Evolutionary conservation across 345 rosid species (phyloP).

Genomic region (Pelargonium nanum): DNA sequence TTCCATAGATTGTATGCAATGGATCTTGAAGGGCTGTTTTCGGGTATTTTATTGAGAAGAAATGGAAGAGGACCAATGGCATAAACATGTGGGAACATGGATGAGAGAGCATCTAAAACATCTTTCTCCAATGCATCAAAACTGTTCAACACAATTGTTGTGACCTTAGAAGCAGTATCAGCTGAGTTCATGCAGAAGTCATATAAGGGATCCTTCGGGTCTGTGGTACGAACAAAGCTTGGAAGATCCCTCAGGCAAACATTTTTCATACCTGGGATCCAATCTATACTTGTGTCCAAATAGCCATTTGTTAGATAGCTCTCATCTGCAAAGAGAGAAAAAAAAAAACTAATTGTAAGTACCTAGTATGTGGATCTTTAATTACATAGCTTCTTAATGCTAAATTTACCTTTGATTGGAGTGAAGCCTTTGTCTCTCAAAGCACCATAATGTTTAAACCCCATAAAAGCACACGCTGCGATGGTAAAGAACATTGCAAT

Average conservation of each 20-base stretch:
- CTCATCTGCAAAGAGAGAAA: neutral
- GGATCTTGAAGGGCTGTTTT: neutral
- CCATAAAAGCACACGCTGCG: conserved; percentile 1
- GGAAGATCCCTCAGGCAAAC: conserved; percentile 5
- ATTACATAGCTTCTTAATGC: neutral
- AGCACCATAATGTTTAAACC: conserved; percentile 1
- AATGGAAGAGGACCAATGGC: conserved; percentile 7
- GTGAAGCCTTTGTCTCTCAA: conserved; percentile 4
- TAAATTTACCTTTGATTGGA: conserved; percentile 7
- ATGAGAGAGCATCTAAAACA: conserved; percentile 5
- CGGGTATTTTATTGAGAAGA: neutral
- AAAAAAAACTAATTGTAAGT: too few relatives aligned
- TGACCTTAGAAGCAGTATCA: neutral
- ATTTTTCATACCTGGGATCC: conserved; percentile 12
- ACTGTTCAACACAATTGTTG: conserved; percentile 4
- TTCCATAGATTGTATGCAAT: conserved; percentile 8
- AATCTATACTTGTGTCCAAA: conserved; percentile 8
- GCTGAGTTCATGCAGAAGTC: neutral
- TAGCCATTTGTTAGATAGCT: conserved; percentile 4
- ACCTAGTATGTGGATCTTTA: neutral
- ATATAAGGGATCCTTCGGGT: conserved; percentile 3
- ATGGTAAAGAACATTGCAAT: conserved; percentile 5
- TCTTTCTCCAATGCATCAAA: conserved; percentile 9
- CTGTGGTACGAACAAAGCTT: conserved; percentile 3
- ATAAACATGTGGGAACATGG: conserved; percentile 3